Base-by-base conservation (phyloP, 306 rosid genomes). In the Fagus sylvatica region DNA sequence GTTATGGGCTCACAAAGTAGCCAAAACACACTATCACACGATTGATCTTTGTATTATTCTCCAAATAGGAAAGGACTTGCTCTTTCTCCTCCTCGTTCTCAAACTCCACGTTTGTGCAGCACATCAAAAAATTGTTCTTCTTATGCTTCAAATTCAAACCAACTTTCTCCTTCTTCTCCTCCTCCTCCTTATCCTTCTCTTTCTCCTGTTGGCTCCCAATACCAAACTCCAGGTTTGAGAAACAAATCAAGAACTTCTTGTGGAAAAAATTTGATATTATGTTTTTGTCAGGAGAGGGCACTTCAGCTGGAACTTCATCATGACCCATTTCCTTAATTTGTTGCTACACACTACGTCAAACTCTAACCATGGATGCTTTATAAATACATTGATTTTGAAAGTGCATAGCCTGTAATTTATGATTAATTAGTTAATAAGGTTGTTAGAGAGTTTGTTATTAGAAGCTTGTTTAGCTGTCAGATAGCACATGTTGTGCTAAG, bases 81-180 rank as follows among this genome's bases (percentile, higher is more conserved):
- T 81, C 55, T 12, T 54, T 37, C 5, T 81, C 81, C 5, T 42
- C 48, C 43, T 77, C 76, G 3, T 75, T 19, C 36, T 77, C 53
- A 55, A 73, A 39, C 79, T 74, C 80, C 69, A 74, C 60, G 12
- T 51, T 83, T 78, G 87, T 79, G 64, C 70, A 72, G 8, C 75
- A 79, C 6, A 49, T 32, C 13, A 65, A 16, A 4, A 16, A 1
- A 6, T 65, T 37, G 48, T 3, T 17, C 70, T 57, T 57, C 64
- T 22, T 28, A 19, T 15, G 32, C 37, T 75, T 75, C 13, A 43
- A 39, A 30, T 74, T 60, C 22, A 49, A 65, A 33, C 30, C 46
- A 72, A 19, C 49, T 19, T 73, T 54, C 16, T 61, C 15, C 43
- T 72, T 6, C 37, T 16, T 19, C 56, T 34, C 73, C 28, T 22